Evolutionary conservation across 306 rosid species (phyloP).

Genomic region (Cicer pinnatifidum): DNA sequence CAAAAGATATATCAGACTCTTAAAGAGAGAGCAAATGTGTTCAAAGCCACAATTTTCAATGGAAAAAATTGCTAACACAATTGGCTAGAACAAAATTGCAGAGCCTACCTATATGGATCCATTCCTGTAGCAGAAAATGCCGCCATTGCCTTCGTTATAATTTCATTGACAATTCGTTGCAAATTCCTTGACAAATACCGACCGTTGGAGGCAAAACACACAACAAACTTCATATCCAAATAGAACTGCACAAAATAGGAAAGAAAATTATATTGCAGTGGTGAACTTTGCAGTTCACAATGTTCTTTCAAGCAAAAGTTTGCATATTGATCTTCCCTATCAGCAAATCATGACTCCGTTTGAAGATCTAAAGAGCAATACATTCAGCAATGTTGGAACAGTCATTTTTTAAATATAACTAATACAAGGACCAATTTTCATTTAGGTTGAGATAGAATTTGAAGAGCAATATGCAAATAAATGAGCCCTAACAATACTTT

Average conservation of each 20-base stretch:
- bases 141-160: conserved; percentile 85
- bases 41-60: neutral
- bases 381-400: conserved; percentile 3
- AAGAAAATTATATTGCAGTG: conserved; percentile 19
- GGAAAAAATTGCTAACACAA: conserved; percentile 6
- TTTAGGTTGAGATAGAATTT: neutral
- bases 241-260: conserved; percentile 76
- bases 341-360: conserved; percentile 11
- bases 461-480: neutral
- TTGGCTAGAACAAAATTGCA: neutral
- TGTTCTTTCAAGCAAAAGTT: conserved; percentile 12
- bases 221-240: conserved; percentile 98
- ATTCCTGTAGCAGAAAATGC: conserved; percentile 90
- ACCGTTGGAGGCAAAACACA: conserved; percentile 88
- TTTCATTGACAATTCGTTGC: conserved; percentile 82
- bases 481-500: neutral
- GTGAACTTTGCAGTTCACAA: conserved; percentile 17
- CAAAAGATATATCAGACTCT: conserved; percentile 34
- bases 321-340: conserved; percentile 24
- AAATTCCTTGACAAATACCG: conserved; percentile 89
- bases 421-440: neutral
- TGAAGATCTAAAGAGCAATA: conserved; percentile 18
- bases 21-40: conserved; percentile 8
- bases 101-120: conserved; percentile 81
- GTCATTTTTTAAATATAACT: conserved; percentile 20